Evolutionary conservation across 352 stramenopile species (phyloP), one percentile per base, ranked within the genome.

Genomic region (Globisporangium solare): DNA sequence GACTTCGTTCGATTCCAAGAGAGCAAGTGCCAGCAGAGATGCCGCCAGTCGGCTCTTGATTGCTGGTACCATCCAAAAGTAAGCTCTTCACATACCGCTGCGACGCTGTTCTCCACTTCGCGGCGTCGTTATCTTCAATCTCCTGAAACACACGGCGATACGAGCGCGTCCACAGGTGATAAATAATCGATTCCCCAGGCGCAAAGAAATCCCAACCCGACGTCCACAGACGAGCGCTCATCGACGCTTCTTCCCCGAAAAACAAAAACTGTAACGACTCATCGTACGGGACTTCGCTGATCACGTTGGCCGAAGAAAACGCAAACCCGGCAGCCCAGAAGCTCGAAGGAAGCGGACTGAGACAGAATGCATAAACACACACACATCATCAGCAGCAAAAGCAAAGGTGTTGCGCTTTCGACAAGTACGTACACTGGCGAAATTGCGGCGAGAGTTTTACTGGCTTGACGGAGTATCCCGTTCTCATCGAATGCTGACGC

Each of bases 201-300:
- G 92, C 70, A 56, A 87, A 98, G 41, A 97, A 96, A 57, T 97
- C 78, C 75, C 83, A 97, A 0, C 92, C 92, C 18, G 81, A 68
- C 4, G 89, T 97, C 72, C 83, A 98, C 7, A 98, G 71, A 31
- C 92, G 73, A 14, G 85, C 83, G 46, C 91, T 92, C 89, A 98
- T 97, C 17, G 68, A 80, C 4, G 86, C 63, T 71, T 98, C 94
- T 76, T 98, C 94, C 22, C 94, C 94, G 65, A 98, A 98, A 61
- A 98, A 98, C 3, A 98, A 64, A 50, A 96, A 85, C 12, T 76
- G 78, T 12, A 98, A 61, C 18, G 60, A 73, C 6, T 64, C 67
- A 63, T 98, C 92, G 63, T 98, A 98, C 0, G 83, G 87, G 27
- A 94, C 90, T 58, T 89, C 72, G 4, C 47, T 22, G 2, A 89